Conservation (phyloP, 2,329 filamentous ascomycete genomes). For the Tolypocladium album region DNA sequence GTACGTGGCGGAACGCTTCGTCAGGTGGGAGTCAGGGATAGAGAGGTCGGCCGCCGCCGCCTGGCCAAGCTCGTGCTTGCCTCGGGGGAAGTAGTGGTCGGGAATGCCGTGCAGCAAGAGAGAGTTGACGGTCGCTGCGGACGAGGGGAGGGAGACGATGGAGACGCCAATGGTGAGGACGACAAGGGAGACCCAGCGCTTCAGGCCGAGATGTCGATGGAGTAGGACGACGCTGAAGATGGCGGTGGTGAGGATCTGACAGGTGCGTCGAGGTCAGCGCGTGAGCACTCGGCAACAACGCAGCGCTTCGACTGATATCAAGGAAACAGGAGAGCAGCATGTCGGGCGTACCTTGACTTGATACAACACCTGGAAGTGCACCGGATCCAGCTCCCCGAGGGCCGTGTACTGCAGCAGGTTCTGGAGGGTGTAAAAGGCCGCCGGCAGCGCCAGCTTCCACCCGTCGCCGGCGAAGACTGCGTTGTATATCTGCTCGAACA, state of each 20-base stretch:
- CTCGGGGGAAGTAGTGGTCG: slow-evolving; percentile 65
- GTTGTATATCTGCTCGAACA: slow-evolving; percentile 70
- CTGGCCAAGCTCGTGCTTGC: slow-evolving; percentile 65
- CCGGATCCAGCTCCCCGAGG: slow-evolving; percentile 80
- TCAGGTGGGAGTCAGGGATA: slow-evolving; percentile 14
- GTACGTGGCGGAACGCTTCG: slow-evolving; percentile 75
- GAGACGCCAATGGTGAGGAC: slow-evolving; percentile 74
- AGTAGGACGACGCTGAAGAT: slow-evolving; percentile 76
- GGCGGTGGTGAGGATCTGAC: slow-evolving; percentile 74
- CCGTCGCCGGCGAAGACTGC: slow-evolving; percentile 82
- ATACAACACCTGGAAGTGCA: slow-evolving; percentile 87
- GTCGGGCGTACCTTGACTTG: slow-evolving; percentile 62
- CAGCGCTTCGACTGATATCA: too few relatives aligned
- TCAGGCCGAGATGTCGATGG: slow-evolving; percentile 55
- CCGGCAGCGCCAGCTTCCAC: slow-evolving; percentile 90
- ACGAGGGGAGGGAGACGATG: slow-evolving; percentile 69
- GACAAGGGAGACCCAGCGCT: slow-evolving; percentile 72
- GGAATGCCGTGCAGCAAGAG: slow-evolving; percentile 52
- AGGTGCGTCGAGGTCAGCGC: neutral
- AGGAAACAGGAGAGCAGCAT: neutral
- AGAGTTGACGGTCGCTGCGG: slow-evolving; percentile 41
- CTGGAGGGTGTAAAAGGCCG: slow-evolving; percentile 78
- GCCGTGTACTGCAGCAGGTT: slow-evolving; percentile 92
- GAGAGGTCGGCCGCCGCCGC: slow-evolving; percentile 12
- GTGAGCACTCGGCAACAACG: neutral